Conservation (phyloP, 1,139 yeast species). For the Scheffersomyces parashehatae region DNA sequence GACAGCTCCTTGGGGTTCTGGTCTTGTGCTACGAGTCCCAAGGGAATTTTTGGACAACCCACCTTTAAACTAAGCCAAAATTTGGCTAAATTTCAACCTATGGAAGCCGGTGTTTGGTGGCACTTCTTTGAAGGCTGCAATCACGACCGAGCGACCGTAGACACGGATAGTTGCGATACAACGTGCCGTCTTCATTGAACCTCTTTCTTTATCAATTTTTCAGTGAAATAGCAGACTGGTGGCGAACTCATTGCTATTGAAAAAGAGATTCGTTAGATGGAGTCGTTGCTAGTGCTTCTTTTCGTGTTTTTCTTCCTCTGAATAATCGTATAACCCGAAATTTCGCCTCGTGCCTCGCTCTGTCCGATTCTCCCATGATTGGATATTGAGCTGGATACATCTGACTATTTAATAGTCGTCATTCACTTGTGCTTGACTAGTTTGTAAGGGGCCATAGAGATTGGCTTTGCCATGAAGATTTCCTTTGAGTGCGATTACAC, state of each 20-base stretch:
- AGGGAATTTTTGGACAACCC: conserved; percentile 78
- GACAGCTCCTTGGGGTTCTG: conserved; percentile 84
- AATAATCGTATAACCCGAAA: not conserved
- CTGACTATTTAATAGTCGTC: conserved; percentile 4
- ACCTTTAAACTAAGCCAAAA: conserved; percentile 2
- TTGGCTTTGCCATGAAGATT: conserved; percentile 31
- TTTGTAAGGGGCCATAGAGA: conserved; percentile 61
- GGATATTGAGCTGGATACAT: conserved; percentile 59
- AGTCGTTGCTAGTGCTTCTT: not conserved
- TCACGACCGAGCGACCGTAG: conserved; percentile 1
- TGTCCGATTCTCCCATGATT: conserved; percentile 33
- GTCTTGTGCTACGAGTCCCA: conserved; percentile 44
- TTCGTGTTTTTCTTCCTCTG: not conserved
- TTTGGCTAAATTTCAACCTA: not conserved
- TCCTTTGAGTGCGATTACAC: conserved; percentile 77
- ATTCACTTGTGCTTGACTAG: conserved; percentile 1
- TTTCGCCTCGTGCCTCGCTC: conserved; percentile 73
- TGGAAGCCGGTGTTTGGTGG: conserved; percentile 9
- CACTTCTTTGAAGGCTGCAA: conserved; percentile 39
- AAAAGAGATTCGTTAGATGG: conserved; percentile 9
- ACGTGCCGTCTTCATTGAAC: no score
- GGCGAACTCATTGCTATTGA: conserved; percentile 28
- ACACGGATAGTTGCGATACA: no score
- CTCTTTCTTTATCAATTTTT: no score
- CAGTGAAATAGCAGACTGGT: not conserved